Conservation (phyloP, 179 eudicot species). For the Silene coronaria region DNA sequence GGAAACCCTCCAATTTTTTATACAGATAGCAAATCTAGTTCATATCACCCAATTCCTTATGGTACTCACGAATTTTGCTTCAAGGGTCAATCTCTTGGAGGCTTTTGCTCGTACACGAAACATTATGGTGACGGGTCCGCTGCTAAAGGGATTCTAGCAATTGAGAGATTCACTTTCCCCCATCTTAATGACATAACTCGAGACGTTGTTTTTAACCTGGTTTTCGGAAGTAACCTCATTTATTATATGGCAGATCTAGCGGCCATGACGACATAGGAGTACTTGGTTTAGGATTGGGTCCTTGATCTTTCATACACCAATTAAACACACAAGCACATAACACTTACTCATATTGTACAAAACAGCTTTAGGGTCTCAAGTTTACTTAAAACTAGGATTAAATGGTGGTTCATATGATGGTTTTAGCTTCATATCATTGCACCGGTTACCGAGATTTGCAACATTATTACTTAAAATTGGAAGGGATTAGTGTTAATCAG, state of each 20-base stretch:
- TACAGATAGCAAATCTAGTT: too few species aligned
- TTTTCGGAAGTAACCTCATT: too few species aligned
- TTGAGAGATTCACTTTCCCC: background rate
- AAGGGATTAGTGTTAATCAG: background rate
- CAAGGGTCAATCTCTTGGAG: background rate
- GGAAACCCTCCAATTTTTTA: too few species aligned
- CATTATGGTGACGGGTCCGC: background rate
- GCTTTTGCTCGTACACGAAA: background rate
- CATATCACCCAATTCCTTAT: background rate
- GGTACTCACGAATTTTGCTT: background rate
- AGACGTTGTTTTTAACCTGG: too few species aligned
- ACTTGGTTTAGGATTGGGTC: slow-evolving; percentile 1
- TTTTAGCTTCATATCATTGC: background rate
- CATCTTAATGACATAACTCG: too few species aligned
- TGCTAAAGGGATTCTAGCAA: background rate
- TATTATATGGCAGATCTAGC: too few species aligned
- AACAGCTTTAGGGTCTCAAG: background rate
- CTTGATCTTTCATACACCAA: slow-evolving; percentile 1
- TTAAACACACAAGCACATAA: background rate
- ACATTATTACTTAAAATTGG: background rate
- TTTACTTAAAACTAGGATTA: background rate
- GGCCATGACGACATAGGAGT: background rate
- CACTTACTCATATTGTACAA: slow-evolving; percentile 3
- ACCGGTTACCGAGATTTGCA: background rate
- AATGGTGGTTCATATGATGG: background rate